Conservation (phyloP, 1,284 basidiomycete species). For the Ustilago tritici region DNA sequence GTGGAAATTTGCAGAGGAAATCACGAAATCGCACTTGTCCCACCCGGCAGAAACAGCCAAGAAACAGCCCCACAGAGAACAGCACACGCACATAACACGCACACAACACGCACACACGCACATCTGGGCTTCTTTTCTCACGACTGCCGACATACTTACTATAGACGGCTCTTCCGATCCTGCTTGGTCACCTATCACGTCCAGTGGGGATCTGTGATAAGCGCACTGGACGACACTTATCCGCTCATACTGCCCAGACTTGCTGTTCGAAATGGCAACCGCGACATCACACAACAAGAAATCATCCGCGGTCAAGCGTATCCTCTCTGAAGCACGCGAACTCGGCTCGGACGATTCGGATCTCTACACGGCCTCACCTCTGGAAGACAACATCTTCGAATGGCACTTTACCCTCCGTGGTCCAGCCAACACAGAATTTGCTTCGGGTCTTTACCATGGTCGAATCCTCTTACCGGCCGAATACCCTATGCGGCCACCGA, state of each 20-base stretch:
- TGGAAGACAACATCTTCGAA: slow-evolving; percentile 76
- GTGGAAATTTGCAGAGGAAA: neutral
- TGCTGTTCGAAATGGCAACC: slow-evolving; percentile 33
- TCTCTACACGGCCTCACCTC: slow-evolving; percentile 85
- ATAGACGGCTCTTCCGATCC: neutral
- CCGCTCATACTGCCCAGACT: too few relatives aligned
- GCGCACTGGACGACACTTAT: neutral
- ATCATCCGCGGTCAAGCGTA: slow-evolving; percentile 89
- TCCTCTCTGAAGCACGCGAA: slow-evolving; percentile 94
- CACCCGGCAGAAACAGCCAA: too few relatives aligned
- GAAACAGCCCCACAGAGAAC: neutral
- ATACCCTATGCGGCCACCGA: slow-evolving; percentile 93
- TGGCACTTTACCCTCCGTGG: slow-evolving; percentile 98
- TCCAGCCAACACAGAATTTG: slow-evolving; percentile 72
- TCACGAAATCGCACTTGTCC: too few relatives aligned
- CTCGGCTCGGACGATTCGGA: slow-evolving; percentile 82
- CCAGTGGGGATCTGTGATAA: neutral
- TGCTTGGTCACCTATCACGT: neutral
- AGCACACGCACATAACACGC: neutral
- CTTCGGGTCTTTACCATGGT: slow-evolving; percentile 80
- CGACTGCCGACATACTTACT: neutral
- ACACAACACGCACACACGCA: neutral
- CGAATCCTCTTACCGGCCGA: slow-evolving; percentile 89
- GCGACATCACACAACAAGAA: slow-evolving; percentile 61
- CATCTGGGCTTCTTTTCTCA: neutral